These are phyloP conservation scores for Fusarium sp. DNA, from an alignment of 2,329 filamentous ascomycete species.

Conservation along the genomic window DNA sequence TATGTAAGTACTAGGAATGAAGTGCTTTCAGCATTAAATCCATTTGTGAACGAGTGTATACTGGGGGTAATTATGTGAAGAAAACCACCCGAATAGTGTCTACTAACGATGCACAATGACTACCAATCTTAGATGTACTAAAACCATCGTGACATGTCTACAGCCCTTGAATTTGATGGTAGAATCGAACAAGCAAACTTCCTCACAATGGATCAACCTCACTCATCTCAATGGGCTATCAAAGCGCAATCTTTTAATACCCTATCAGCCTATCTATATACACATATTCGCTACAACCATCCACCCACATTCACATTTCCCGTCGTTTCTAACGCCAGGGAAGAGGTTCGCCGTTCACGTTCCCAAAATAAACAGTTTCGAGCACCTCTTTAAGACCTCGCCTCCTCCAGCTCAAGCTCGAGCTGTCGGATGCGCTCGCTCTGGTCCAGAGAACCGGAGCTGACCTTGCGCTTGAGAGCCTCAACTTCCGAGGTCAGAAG, in stretches of 20 bases:
- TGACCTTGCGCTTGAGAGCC: slow-evolving; percentile 81
- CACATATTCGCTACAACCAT: slow-evolving; percentile 44
- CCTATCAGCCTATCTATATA: slow-evolving; percentile 45
- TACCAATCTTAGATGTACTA: too few relatives aligned
- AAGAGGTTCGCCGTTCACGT: slow-evolving; percentile 11
- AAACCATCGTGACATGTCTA: background rate
- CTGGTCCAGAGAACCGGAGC: slow-evolving; percentile 68
- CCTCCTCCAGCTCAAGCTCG: slow-evolving; percentile 75
- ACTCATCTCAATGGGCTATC: slow-evolving; percentile 17
- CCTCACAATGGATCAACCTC: background rate
- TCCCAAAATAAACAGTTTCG: background rate
- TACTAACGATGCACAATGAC: too few relatives aligned
- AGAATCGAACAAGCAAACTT: background rate
- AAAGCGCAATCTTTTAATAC: slow-evolving; percentile 46
- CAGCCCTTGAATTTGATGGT: background rate
- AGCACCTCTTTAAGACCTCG: slow-evolving; percentile 62
- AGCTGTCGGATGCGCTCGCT: slow-evolving; percentile 76
- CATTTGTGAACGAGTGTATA: too few relatives aligned
- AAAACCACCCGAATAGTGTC: too few relatives aligned
- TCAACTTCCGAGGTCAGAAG: slow-evolving; percentile 80
- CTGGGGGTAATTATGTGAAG: too few relatives aligned
- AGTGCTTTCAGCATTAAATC: too few relatives aligned
- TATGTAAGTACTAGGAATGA: too few relatives aligned
- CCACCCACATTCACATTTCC: slow-evolving; percentile 23
- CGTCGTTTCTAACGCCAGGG: slow-evolving; percentile 24